Conservation (phyloP, 768 basidiomycete genomes). For the Favolaschia claudopus region DNA sequence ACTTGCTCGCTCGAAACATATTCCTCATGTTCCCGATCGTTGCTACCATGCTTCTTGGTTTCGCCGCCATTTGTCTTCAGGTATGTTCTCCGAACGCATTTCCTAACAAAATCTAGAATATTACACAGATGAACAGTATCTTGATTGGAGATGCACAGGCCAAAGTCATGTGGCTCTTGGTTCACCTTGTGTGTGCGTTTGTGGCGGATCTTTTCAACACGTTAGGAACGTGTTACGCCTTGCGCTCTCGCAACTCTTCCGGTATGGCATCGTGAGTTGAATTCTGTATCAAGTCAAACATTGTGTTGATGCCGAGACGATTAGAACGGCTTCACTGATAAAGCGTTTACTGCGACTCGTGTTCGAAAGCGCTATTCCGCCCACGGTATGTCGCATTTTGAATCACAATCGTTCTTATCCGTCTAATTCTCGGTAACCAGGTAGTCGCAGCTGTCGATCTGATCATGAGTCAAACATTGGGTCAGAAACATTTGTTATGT, state of each 20-base stretch:
- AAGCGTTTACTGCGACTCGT: constrained; percentile 19
- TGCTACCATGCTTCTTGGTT: constrained; percentile 18
- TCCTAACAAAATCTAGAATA: background rate
- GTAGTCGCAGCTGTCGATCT: constrained; percentile 15
- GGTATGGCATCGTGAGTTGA: constrained; percentile 14
- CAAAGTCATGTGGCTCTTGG: constrained; percentile 25
- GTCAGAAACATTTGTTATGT: constrained; percentile 10
- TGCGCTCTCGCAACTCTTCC: constrained; percentile 3
- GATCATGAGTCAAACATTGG: constrained; percentile 16
- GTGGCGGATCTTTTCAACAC: constrained; percentile 21
- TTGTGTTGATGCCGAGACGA: background rate
- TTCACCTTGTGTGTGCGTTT: constrained; percentile 21
- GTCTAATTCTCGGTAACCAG: background rate
- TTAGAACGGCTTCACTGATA: constrained; percentile 15
- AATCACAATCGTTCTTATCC: background rate
- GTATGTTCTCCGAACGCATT: background rate
- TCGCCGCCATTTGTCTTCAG: constrained; percentile 11
- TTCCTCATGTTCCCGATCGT: background rate
- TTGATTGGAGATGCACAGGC: constrained; percentile 14
- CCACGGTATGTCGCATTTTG: background rate
- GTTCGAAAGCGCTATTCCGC: constrained; percentile 21
- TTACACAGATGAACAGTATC: constrained; percentile 18
- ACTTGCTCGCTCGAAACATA: constrained; percentile 15
- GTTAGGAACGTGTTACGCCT: constrained; percentile 11
- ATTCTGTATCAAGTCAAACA: background rate